Evolutionary conservation across 495 filamentous ascomycete species (phyloP).

Genomic region (Physcia stellaris): DNA sequence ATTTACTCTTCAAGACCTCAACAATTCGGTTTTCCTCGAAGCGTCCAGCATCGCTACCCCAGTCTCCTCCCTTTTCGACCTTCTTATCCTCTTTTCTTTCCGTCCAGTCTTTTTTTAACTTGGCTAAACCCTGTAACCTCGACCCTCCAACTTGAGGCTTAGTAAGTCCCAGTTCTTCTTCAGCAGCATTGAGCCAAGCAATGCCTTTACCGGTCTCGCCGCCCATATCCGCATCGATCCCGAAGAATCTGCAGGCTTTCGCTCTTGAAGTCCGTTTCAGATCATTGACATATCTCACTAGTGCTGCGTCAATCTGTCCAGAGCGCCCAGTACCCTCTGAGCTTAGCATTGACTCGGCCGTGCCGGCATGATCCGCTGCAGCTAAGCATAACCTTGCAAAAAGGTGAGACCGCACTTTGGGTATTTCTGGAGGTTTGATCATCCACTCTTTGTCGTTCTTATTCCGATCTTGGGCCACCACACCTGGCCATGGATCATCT

Average conservation of each 20-base stretch:
- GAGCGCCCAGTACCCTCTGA: slow-evolving; percentile 19
- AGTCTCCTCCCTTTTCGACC: slow-evolving; percentile 53
- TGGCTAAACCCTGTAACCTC: slow-evolving; percentile 39
- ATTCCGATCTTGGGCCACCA: slow-evolving; percentile 62
- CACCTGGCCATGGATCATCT: slow-evolving; percentile 80
- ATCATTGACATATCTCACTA: slow-evolving; percentile 61
- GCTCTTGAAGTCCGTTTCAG: slow-evolving; percentile 59
- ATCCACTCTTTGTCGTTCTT: slow-evolving; percentile 81
- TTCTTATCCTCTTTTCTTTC: slow-evolving; percentile 55
- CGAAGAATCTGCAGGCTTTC: slow-evolving; percentile 80
- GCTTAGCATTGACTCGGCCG: slow-evolving; percentile 33
- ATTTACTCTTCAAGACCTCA: slow-evolving; percentile 77
- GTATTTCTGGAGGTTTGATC: slow-evolving; percentile 72
- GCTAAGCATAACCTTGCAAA: slow-evolving; percentile 80
- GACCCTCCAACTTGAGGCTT: slow-evolving; percentile 26
- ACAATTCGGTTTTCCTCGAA: slow-evolving; percentile 76
- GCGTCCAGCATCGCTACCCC: slow-evolving; percentile 72
- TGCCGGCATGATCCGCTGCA: slow-evolving; percentile 39
- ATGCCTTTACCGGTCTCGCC: slow-evolving; percentile 71
- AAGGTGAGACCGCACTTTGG: slow-evolving; percentile 74
- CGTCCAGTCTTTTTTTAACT: slow-evolving; percentile 56
- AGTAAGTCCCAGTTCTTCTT: slow-evolving; percentile 51
- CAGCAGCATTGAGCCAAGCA: slow-evolving; percentile 66
- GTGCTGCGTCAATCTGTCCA: slow-evolving; percentile 37
- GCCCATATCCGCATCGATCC: slow-evolving; percentile 70